Evolutionary conservation across 352 stramenopile species (phyloP).

Genomic region (Thalassiosira livingstoniorum): DNA sequence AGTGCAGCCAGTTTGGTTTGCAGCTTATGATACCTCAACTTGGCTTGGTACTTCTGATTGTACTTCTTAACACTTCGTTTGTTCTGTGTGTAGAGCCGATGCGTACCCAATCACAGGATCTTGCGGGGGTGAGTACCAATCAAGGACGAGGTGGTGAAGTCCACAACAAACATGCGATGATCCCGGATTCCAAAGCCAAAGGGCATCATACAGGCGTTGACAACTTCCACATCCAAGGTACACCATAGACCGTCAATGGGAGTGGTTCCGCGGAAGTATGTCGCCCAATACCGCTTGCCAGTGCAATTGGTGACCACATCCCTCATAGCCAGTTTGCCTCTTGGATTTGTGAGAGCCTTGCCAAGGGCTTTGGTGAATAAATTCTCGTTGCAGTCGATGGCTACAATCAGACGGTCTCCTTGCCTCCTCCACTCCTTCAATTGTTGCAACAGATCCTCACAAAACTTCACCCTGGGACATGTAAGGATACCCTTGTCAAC

Average conservation of each 20-base stretch:
- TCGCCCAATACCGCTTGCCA: background rate
- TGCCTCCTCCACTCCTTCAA: background rate
- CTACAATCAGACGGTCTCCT: background rate
- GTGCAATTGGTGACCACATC: conserved; percentile 13
- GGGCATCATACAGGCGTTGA: conserved; percentile 10
- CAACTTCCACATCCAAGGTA: conserved; percentile 13
- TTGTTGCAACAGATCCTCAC: background rate
- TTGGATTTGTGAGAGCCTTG: background rate
- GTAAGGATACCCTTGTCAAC: background rate
- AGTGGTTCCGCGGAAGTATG: conserved; percentile 17
- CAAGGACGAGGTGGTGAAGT: background rate
- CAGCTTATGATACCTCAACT: too few relatives aligned
- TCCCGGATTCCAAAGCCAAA: conserved; percentile 20
- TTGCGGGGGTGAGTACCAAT: background rate
- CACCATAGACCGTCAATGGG: conserved; percentile 22
- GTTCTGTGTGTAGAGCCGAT: conserved; percentile 4
- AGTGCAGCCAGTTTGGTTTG: too few relatives aligned
- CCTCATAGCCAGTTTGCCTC: conserved; percentile 16
- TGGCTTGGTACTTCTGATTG: too few relatives aligned
- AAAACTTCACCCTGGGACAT: background rate
- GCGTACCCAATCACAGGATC: background rate
- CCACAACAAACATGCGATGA: conserved; percentile 16
- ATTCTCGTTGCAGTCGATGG: conserved; percentile 2
- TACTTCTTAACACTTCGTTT: too few relatives aligned
- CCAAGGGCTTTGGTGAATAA: background rate